A percentile compares a stretch with the other conserved stretches of the same genome.
Conservation (phyloP, 441 rosid species). For the Pelargonium australe region DNA sequence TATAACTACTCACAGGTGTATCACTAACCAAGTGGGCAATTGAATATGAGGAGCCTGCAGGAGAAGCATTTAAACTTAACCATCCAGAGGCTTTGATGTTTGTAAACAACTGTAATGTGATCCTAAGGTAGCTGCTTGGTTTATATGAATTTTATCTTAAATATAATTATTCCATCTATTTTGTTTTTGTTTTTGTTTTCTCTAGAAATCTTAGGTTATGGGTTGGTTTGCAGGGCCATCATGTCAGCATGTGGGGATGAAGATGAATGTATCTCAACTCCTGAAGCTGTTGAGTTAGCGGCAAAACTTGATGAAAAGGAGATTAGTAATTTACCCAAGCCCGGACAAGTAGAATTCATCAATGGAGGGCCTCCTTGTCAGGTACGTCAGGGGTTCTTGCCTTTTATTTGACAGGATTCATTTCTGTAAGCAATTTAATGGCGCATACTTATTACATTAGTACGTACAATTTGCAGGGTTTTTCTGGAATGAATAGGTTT, state of each 20-base stretch:
- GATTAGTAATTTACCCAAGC: conserved; percentile 54
- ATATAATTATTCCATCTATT: no score
- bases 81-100: conserved; percentile 68
- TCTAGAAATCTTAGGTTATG: conserved; percentile 8
- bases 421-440: not conserved
- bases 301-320: conserved; percentile 50
- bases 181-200: no score
- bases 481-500: conserved; percentile 89
- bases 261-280: conserved; percentile 77
- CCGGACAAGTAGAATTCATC: conserved; percentile 90
- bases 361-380: conserved; percentile 98
- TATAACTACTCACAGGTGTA: conserved; percentile 39
- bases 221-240: conserved; percentile 51
- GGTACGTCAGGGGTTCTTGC: conserved; percentile 28
- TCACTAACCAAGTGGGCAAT: conserved; percentile 82
- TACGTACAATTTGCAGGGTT: conserved; percentile 52
- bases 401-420: not conserved
- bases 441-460: not conserved
- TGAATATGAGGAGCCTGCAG: conserved; percentile 93
- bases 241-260: conserved; percentile 71
- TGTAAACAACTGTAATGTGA: conserved; percentile 78
- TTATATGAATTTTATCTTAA: no score
- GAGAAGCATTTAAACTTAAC: conserved; percentile 74
- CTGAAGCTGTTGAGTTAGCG: conserved; percentile 63
- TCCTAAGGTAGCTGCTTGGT: conserved; percentile 47